Evolutionary conservation across 1,284 basidiomycete genomes (phyloP).

Genomic region (Puccinia hordei): DNA sequence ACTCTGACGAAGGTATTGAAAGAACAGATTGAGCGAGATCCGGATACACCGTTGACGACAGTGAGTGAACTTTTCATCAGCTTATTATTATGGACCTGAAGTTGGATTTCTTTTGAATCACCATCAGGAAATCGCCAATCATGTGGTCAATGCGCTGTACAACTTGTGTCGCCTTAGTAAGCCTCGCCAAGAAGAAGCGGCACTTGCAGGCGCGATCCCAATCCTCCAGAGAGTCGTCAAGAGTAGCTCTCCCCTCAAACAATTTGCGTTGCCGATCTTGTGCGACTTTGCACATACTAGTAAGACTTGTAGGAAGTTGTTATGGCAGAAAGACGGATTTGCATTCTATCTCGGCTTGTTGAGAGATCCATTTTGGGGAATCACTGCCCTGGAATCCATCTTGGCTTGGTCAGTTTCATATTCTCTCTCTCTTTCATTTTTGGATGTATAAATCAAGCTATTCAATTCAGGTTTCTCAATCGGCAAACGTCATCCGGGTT

Average conservation of each 20-base stretch:
- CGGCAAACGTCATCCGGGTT: neutral
- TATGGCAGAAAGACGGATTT: slow-evolving; percentile 83
- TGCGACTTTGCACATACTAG: slow-evolving; percentile 92
- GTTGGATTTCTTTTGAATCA: slow-evolving; percentile 28
- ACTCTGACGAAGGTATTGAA: slow-evolving; percentile 80
- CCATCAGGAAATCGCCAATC: slow-evolving; percentile 82
- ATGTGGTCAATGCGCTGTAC: slow-evolving; percentile 91
- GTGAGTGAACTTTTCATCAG: slow-evolving; percentile 63
- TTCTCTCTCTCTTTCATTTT: no score
- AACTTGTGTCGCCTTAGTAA: slow-evolving; percentile 93
- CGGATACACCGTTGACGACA: slow-evolving; percentile 68
- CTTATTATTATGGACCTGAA: neutral
- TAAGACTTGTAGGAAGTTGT: slow-evolving; percentile 78
- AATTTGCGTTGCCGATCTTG: slow-evolving; percentile 92
- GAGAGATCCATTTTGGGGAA: slow-evolving; percentile 92
- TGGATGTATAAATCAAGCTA: no score
- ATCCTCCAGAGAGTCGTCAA: slow-evolving; percentile 82
- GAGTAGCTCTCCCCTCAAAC: slow-evolving; percentile 84
- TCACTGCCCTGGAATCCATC: slow-evolving; percentile 86
- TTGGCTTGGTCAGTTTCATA: slow-evolving; percentile 78
- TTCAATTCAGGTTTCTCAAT: neutral
- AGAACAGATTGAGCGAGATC: slow-evolving; percentile 70
- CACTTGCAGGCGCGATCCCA: slow-evolving; percentile 89
- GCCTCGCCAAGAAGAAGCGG: slow-evolving; percentile 90
- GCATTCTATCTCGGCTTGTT: slow-evolving; percentile 78